Evolutionary conservation across 345 rosid species (phyloP).

Genomic region (Syzygium aqueum): DNA sequence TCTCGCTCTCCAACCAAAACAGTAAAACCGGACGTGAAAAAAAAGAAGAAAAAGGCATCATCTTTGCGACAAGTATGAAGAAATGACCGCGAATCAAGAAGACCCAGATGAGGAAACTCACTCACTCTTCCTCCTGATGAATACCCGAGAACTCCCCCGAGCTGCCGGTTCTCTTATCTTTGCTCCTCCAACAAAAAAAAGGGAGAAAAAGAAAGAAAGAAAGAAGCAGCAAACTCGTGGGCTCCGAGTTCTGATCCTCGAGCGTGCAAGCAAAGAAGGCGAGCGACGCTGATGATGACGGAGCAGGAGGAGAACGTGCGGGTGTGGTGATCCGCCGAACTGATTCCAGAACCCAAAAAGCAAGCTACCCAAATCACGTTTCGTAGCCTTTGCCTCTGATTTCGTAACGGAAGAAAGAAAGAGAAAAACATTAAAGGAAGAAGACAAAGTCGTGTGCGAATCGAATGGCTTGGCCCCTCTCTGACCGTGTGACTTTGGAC

Average conservation of each 20-base stretch:
- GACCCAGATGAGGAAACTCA: background rate
- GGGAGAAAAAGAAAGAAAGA: background rate
- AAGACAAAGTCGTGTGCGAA: background rate
- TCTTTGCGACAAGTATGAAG: background rate
- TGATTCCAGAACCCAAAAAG: background rate
- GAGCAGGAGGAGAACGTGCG: background rate
- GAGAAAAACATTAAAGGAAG: background rate
- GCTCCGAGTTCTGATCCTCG: background rate
- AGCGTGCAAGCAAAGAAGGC: background rate
- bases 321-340: background rate
- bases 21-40: background rate
- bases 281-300: background rate
- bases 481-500: background rate
- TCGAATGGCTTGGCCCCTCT: background rate
- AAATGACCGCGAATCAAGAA: background rate
- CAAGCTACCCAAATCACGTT: background rate
- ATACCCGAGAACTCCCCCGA: background rate
- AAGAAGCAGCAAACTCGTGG: background rate
- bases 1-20: background rate
- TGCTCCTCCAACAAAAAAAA: background rate
- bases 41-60: background rate
- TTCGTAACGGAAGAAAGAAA: background rate
- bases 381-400: background rate
- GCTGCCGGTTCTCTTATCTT: background rate
- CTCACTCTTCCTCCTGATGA: background rate